A percentile compares a stretch with the other conserved stretches of the same genome.
These are phyloP conservation scores for Beauveria sp. DNA, from an alignment of 2,329 filamentous ascomycete genomes.

Conservation along the genomic window DNA sequence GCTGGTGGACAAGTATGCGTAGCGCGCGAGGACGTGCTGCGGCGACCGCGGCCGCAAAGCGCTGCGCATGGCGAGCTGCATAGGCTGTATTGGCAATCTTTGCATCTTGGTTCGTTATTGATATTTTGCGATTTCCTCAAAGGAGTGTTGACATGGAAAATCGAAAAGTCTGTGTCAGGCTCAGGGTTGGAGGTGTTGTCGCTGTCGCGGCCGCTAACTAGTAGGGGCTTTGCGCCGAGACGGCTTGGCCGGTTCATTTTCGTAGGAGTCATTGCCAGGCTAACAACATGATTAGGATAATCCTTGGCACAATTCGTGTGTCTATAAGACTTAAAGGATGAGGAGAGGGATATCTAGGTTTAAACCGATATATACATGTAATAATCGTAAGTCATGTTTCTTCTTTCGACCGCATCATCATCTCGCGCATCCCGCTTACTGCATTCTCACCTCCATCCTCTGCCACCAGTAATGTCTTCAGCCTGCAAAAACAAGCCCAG, in stretches of 20 bases:
- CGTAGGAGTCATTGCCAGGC: not conserved
- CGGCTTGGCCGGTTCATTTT: slow-evolving; percentile 5
- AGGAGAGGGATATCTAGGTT: no score
- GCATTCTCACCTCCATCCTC: not conserved
- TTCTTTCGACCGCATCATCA: no score
- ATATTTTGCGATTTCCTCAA: not conserved
- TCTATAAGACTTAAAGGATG: no score
- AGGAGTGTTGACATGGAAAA: no score
- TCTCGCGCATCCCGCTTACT: no score
- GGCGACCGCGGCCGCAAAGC: not conserved
- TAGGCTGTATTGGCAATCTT: not conserved
- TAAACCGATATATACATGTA: no score
- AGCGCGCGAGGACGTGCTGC: not conserved
- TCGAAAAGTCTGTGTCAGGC: no score
- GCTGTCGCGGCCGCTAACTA: not conserved
- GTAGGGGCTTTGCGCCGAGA: not conserved
- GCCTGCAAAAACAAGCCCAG: slow-evolving; percentile 23
- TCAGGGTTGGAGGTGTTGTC: not conserved
- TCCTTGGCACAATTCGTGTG: no score
- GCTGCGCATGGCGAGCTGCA: not conserved
- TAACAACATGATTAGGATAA: no score
- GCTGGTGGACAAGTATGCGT: not conserved
- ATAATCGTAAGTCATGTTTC: no score
- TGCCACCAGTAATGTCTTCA: not conserved
- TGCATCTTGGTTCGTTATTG: not conserved